Conservation (phyloP, 805 yeast species). For the Diddensiella transvaalensis region DNA sequence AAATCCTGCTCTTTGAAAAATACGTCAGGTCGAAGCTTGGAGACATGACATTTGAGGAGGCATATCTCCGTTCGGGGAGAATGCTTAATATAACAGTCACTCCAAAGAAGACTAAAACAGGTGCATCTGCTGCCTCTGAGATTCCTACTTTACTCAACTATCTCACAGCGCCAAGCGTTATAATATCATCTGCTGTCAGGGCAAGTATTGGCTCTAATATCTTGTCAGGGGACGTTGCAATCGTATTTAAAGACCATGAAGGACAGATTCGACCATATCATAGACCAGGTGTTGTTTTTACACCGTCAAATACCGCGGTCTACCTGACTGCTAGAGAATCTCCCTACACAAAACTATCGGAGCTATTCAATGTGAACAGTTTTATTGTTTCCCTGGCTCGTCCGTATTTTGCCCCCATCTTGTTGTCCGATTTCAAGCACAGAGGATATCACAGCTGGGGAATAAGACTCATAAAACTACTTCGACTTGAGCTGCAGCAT, state of each 20-base stretch:
- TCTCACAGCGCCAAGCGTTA: slow-evolving; percentile 88
- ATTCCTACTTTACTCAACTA: slow-evolving; percentile 59
- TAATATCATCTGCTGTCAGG: slow-evolving; percentile 83
- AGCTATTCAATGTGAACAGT: slow-evolving; percentile 91
- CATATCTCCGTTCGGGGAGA: slow-evolving; percentile 72
- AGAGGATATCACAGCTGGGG: slow-evolving; percentile 39
- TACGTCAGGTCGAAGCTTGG: slow-evolving; percentile 75
- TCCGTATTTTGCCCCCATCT: slow-evolving; percentile 88
- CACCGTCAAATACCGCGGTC: slow-evolving; percentile 42
- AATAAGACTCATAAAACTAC: slow-evolving; percentile 47
- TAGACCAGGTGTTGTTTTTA: slow-evolving; percentile 31
- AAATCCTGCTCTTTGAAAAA: slow-evolving; percentile 70
- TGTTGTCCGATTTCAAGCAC: slow-evolving; percentile 78
- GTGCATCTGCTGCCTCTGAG: slow-evolving; percentile 6
- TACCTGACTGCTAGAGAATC: slow-evolving; percentile 44
- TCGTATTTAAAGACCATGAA: slow-evolving; percentile 54
- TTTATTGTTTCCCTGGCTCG: slow-evolving; percentile 88
- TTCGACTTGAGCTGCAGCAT: slow-evolving; percentile 79
- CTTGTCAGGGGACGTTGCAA: slow-evolving; percentile 57
- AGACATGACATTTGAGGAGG: slow-evolving; percentile 89
- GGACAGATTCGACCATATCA: slow-evolving; percentile 39
- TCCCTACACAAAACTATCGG: slow-evolving; percentile 86
- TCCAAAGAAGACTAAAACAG: slow-evolving; percentile 54
- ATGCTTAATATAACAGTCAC: slow-evolving; percentile 81
- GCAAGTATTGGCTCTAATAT: slow-evolving; percentile 64